Conservation (phyloP, 306 rosid genomes). For the Quercus robur region DNA sequence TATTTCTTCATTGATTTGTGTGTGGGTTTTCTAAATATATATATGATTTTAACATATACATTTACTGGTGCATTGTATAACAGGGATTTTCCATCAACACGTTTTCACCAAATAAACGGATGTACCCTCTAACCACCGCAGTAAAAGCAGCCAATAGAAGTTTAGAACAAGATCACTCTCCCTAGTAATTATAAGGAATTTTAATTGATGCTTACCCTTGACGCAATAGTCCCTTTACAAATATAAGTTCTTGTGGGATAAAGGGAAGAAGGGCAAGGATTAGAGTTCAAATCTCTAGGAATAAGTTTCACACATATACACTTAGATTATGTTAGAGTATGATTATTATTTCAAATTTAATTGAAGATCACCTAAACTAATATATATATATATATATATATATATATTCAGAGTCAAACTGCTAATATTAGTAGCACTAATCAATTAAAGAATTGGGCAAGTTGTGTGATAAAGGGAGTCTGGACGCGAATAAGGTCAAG, state of each 20-base stretch:
- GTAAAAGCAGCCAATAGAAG: constrained; percentile 34
- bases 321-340: too few relatives aligned
- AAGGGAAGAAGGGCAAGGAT: too few relatives aligned
- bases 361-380: neutral
- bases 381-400: neutral
- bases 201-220: neutral
- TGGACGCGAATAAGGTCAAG: constrained; percentile 32
- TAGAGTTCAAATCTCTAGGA: too few relatives aligned
- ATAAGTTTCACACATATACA: too few relatives aligned
- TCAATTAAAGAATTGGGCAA: too few relatives aligned
- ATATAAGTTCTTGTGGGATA: too few relatives aligned
- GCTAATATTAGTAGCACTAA: too few relatives aligned
- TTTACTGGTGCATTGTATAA: neutral
- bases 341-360: neutral
- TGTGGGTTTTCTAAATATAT: neutral
- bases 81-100: constrained; percentile 74
- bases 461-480: too few relatives aligned
- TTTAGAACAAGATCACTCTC: constrained; percentile 26
- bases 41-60: too few relatives aligned
- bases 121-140: constrained; percentile 27
- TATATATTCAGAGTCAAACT: neutral
- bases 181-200: constrained; percentile 30
- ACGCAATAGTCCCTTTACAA: too few relatives aligned
- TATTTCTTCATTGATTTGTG: too few relatives aligned
- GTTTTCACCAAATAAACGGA: too few relatives aligned